Base-by-base conservation (phyloP, 106 monocot species). In the Vanilla planifolia region DNA sequence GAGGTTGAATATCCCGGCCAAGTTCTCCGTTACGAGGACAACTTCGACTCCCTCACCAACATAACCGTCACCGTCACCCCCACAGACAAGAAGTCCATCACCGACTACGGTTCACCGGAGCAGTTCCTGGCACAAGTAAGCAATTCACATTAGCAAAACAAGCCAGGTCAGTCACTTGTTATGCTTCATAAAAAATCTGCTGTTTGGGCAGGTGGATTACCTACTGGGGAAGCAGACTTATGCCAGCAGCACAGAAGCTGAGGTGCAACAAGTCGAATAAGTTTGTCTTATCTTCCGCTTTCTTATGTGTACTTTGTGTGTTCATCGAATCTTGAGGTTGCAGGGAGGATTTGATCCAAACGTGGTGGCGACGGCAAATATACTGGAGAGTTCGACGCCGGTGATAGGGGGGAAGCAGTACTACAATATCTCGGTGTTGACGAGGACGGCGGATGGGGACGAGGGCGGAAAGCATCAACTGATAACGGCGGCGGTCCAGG, bases 391-490 rank as follows among this genome's bases (percentile, higher is more conserved):
- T 21, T 47, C 71, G 3, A 72, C 78, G 0, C 53, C 80, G 24
- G 63, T 69, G 36, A 57, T 84, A 0, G 74, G 20, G 3, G 86
- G 89, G 1, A 96, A 83, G 63, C 60, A 80, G 4, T 96, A 96
- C 76, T 96, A 90, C 80, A 64, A 15, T 74, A 28, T 96, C 50
- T 41, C 85, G 3, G 75, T 96, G 5, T 61, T 96, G 33, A 96
- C 95, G 3, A 90, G 95, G 84, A 96, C 95, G n/a, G 95, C 95
- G 21, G 95, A 96, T 22, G 90, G 86, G 19, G 84, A 90, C 13
- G 95, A 96, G 64, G 95, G 95, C 8, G 95, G 95, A 51, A 96
- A 81, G 81, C 95, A 96, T 74, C 82, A 86, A 71, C 50, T 96
- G 29, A 90, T 96, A 32, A 79, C 71, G 2, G 95, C 95, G 8